Base-by-base conservation (phyloP, 1,284 basidiomycete genomes). In the Naganishia sp. region DNA sequence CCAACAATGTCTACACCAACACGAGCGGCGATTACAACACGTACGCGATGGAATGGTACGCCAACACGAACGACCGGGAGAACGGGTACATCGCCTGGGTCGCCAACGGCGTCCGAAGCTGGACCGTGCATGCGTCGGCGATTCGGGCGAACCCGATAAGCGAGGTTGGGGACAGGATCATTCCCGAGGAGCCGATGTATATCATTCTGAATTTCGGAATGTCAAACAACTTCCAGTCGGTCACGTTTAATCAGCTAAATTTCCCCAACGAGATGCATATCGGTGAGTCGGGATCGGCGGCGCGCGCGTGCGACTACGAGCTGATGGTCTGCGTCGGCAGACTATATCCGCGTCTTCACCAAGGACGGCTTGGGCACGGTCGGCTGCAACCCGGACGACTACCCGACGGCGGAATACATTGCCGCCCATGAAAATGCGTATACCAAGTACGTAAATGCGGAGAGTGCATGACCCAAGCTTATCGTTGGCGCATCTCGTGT, bases 1-100 rank as follows among this genome's bases (percentile, higher is more conserved):
- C 88, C 65, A 81, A 84, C 69, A 81, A 79, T 63, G 72, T 79
- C 49, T 77, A 77, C 55, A 69, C 72, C 28, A 70, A 71, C 23
- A 76, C 73, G 0, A 68, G 64, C 28, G 70, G 69, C 48, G 66
- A 72, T 42, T 78, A 75, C 67, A 71, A 68, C 44, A 50, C 69
- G 2, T 91, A 89, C 75, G 90, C 84, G 21, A 86, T 90, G 70
- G 89, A 90, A 76, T 89, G 87, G 71, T 86, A 82, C 79, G 81
- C 84, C 9, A 83, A 89, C 73, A 84, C 84, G 1, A 77, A 80
- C 2, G 80, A 86, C 66, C 82, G 82, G 0, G 70, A 75, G 2
- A 83, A 84, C 18, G 87, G 87, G 0, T 88, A 83, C 74, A 84
- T 90, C 25, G 84, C 84, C 2, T 90, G 89, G 89, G 81, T 84